These are phyloP conservation scores for Sonneratia alba DNA, from an alignment of 345 rosid genomes.

Conservation along the genomic window DNA sequence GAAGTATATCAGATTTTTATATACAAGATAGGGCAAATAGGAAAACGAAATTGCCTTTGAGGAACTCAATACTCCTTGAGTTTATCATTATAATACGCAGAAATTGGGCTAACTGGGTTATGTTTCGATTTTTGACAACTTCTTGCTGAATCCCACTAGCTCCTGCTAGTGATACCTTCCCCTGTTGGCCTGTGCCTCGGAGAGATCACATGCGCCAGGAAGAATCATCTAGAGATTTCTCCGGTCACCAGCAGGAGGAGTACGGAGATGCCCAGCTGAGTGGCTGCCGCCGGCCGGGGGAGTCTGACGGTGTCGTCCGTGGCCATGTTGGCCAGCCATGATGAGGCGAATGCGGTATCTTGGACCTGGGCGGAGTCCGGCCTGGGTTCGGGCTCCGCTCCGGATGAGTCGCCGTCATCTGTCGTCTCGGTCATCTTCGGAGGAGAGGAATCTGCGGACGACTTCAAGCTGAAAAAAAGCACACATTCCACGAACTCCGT, in stretches of 20 bases:
- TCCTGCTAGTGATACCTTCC: not conserved
- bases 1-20: no score
- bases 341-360: conserved; percentile 23
- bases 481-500: not conserved
- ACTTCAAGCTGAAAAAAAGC: conserved; percentile 2
- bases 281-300: conserved; percentile 7
- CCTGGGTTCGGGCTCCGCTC: not conserved
- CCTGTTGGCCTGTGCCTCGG: not conserved
- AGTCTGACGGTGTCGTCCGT: conserved; percentile 27
- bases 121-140: conserved; percentile 7
- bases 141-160: not conserved
- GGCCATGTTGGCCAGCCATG: conserved; percentile 52
- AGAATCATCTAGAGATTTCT: not conserved
- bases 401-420: not conserved
- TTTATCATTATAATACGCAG: conserved; percentile 16
- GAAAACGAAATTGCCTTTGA: not conserved
- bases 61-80: not conserved
- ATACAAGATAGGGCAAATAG: no score
- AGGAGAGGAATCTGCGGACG: conserved; percentile 16
- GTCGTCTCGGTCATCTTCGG: conserved; percentile 11
- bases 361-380: conserved; percentile 12
- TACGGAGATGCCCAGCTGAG: conserved; percentile 18
- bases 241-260: conserved; percentile 3
- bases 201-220: not conserved
- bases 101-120: conserved; percentile 8